Evolutionary conservation across 2,329 filamentous ascomycete species (phyloP).

Genomic region (Aschersonia sp.): DNA sequence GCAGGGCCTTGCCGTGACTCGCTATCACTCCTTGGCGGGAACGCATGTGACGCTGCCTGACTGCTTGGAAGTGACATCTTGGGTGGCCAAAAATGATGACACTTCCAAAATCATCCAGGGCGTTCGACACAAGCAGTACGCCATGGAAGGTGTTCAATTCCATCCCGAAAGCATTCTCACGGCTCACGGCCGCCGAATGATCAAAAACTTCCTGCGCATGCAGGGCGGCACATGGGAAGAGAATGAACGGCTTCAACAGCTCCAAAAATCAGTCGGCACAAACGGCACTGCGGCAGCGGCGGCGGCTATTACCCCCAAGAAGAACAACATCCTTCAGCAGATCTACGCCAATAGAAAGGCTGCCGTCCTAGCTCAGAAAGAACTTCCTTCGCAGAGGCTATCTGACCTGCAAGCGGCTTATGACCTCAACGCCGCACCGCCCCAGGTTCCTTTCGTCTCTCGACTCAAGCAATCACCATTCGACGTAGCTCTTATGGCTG

Average conservation of each 20-base stretch:
- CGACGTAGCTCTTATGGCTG: constrained; percentile 85
- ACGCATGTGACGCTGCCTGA: constrained; percentile 77
- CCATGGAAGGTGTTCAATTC: constrained; percentile 94
- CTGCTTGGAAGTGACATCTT: constrained; percentile 79
- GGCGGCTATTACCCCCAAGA: constrained; percentile 30
- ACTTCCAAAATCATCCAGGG: constrained; percentile 89
- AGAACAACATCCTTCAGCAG: constrained; percentile 74
- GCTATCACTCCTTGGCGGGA: constrained; percentile 92
- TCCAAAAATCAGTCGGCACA: constrained; percentile 28
- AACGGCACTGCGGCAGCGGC: constrained; percentile 11
- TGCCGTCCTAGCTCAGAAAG: constrained; percentile 66
- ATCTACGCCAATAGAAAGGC: constrained; percentile 76
- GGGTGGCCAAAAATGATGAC: constrained; percentile 64
- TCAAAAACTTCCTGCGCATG: constrained; percentile 81
- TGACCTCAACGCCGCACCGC: constrained; percentile 69
- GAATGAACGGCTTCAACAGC: constrained; percentile 45
- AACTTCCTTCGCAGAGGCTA: constrained; percentile 70
- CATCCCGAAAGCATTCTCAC: constrained; percentile 96
- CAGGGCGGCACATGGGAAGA: constrained; percentile 85
- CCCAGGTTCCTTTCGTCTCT: constrained; percentile 65
- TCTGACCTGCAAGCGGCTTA: constrained; percentile 78
- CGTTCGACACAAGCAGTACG: constrained; percentile 79
- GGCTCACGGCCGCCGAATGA: constrained; percentile 73
- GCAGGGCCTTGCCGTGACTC: constrained; percentile 72
- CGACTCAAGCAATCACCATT: constrained; percentile 72